Percentiles rank a stretch among this genome's conserved stretches.
Conservation (phyloP, 2,329 filamentous ascomycete genomes). For the Graphium sp. region DNA sequence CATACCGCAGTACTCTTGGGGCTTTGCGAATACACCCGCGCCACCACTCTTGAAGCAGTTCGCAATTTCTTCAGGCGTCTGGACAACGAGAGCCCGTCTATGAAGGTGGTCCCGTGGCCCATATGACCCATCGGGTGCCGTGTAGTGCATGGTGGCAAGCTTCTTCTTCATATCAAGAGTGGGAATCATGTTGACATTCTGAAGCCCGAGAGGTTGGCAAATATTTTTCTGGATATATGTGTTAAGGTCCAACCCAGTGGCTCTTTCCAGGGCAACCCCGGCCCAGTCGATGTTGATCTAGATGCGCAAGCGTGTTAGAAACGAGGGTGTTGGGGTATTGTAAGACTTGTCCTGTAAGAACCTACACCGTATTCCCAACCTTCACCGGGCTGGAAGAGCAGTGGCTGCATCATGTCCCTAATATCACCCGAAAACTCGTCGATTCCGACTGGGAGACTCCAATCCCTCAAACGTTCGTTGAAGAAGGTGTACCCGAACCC, state of each 20-base stretch:
- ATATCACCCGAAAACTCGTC: constrained; percentile 41
- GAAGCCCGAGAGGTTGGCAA: constrained; percentile 26
- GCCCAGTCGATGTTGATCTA: constrained; percentile 37
- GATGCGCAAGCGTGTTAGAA: not conserved
- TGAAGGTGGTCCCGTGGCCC: constrained; percentile 29
- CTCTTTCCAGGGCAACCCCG: constrained; percentile 28
- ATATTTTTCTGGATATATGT: constrained; percentile 30
- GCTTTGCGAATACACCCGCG: constrained; percentile 41
- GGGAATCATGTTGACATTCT: constrained; percentile 39
- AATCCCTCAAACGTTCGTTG: constrained; percentile 28
- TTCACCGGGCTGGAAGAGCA: constrained; percentile 47
- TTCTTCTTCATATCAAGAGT: constrained; percentile 31
- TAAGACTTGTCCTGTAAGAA: constrained; percentile 4
- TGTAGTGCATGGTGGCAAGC: constrained; percentile 39
- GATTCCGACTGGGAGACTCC: constrained; percentile 26
- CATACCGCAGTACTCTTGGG: constrained; percentile 42
- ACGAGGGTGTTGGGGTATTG: not conserved
- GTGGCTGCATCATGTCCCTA: constrained; percentile 30
- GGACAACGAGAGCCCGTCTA: constrained; percentile 24
- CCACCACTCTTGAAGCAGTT: constrained; percentile 40
- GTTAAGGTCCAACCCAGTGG: constrained; percentile 22
- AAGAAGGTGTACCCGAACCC: constrained; percentile 42
- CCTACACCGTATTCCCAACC: constrained; percentile 43
- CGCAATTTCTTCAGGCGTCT: constrained; percentile 20
- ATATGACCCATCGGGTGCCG: constrained; percentile 24